phyloP scores from a whole-genome alignment of 2,329 filamentous ascomycete species.

The Dichotomopilus funicola region DNA sequence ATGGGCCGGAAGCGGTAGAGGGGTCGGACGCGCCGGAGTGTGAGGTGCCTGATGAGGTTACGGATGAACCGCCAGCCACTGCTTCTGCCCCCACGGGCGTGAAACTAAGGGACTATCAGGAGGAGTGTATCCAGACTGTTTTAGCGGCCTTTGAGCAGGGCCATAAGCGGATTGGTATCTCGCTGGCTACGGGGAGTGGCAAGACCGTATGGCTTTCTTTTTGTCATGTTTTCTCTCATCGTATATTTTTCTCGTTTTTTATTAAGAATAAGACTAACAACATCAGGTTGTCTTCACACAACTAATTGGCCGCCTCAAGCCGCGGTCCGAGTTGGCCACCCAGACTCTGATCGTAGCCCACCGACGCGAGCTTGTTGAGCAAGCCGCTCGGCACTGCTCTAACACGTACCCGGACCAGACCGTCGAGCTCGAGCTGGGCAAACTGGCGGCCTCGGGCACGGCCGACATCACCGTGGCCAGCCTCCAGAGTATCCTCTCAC shows the following conservation, averaged over 20 bases:
- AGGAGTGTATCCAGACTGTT: slow-evolving; percentile 84
- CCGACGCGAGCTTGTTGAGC: slow-evolving; percentile 86
- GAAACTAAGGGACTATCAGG: slow-evolving; percentile 65
- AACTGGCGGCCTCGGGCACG: slow-evolving; percentile 63
- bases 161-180: slow-evolving; percentile 74
- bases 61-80: neutral
- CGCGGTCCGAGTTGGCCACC: slow-evolving; percentile 49
- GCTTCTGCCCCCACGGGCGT: neutral
- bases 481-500: slow-evolving; percentile 74
- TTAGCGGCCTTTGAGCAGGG: slow-evolving; percentile 61
- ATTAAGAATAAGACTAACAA: neutral
- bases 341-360: slow-evolving; percentile 90
- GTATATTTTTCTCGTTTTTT: neutral
- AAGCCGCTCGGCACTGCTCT: slow-evolving; percentile 80
- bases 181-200: slow-evolving; percentile 78
- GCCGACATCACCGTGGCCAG: slow-evolving; percentile 95
- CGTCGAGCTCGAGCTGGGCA: slow-evolving; percentile 90
- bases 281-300: slow-evolving; percentile 80
- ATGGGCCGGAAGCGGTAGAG: too few species aligned
- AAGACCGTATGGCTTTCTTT: slow-evolving; percentile 60
- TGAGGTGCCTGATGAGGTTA: too few species aligned
- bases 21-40: too few species aligned
- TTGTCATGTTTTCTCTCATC: neutral
- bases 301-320: slow-evolving; percentile 69
- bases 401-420: slow-evolving; percentile 71